A percentile compares a stretch with the other conserved stretches of the same genome.
Evolutionary conservation across 441 rosid species (phyloP).

Genomic region (Omphalea diandra): DNA sequence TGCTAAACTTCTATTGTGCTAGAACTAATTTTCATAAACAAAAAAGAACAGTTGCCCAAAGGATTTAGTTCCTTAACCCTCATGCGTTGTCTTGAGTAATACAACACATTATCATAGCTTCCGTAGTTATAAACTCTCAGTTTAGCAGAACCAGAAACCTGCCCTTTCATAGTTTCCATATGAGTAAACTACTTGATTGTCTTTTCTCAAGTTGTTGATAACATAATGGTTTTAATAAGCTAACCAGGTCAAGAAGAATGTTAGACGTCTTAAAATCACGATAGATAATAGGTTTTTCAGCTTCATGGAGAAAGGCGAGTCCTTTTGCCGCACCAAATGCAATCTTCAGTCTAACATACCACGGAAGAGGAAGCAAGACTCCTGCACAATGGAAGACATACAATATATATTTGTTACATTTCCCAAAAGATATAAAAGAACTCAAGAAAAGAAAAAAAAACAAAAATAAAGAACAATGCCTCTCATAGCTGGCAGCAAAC

Average conservation of each 20-base stretch:
- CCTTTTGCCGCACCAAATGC: conserved; percentile 88
- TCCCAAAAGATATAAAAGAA: neutral
- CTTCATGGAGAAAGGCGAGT: conserved; percentile 80
- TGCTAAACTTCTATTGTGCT: neutral
- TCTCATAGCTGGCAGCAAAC: neutral
- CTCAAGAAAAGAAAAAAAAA: neutral
- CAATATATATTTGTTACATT: neutral
- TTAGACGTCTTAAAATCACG: conserved; percentile 90
- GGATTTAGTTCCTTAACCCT: too few species aligned
- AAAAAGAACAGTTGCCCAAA: neutral
- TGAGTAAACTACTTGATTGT: neutral
- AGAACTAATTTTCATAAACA: neutral
- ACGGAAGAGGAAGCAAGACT: conserved; percentile 63
- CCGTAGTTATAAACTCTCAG: neutral
- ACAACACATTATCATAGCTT: neutral
- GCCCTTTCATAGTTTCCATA: neutral
- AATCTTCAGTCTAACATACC: conserved; percentile 78
- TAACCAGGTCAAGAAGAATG: conserved; percentile 69
- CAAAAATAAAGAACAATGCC: neutral
- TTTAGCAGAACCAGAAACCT: neutral
- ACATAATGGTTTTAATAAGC: conserved; percentile 11
- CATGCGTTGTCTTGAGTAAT: neutral
- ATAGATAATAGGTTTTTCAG: conserved; percentile 90
- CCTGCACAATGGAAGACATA: conserved; percentile 40
- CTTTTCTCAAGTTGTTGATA: conserved; percentile 1